These are phyloP conservation scores for Leptographium lundbergii DNA, from an alignment of 2,329 filamentous ascomycete genomes.

Conservation along the genomic window DNA sequence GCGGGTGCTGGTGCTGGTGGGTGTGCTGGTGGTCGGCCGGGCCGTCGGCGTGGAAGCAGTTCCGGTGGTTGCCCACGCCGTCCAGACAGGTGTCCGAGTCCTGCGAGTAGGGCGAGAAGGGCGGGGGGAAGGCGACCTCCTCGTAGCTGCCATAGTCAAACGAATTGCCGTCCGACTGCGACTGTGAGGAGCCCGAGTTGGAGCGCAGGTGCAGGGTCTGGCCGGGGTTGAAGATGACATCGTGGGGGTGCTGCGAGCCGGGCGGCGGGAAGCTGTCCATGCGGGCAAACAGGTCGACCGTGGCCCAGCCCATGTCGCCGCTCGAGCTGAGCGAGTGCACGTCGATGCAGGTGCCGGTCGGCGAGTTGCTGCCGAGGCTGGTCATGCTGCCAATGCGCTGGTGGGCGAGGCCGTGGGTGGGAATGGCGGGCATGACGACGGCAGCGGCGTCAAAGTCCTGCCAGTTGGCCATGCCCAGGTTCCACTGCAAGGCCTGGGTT, in stretches of 20 bases:
- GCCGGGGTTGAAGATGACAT: conserved; percentile 74
- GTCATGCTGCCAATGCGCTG: conserved; percentile 16
- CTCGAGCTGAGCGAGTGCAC: conserved; percentile 79
- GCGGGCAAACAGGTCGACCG: conserved; percentile 63
- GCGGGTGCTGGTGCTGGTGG: conserved; percentile 31
- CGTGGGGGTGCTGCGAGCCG: conserved; percentile 34
- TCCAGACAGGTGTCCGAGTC: conserved; percentile 65
- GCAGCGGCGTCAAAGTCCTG: conserved; percentile 65
- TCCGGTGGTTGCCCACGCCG: conserved; percentile 41
- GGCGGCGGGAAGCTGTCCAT: conserved; percentile 54
- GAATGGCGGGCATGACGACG: conserved; percentile 24
- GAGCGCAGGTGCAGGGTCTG: conserved; percentile 83
- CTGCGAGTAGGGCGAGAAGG: conserved; percentile 71
- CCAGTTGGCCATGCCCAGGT: conserved; percentile 57
- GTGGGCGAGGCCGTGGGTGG: conserved; percentile 27
- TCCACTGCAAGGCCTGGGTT: conserved; percentile 47
- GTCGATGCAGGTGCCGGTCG: conserved; percentile 71
- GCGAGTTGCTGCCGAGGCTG: conserved; percentile 50
- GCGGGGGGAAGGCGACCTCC: conserved; percentile 51
- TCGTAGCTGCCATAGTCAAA: conserved; percentile 68
- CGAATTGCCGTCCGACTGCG: conserved; percentile 55
- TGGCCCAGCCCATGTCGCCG: conserved; percentile 52
- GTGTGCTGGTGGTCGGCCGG: conserved; percentile 16
- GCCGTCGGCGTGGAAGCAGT: conserved; percentile 47
- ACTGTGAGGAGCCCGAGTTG: conserved; percentile 75